Evolutionary conservation across 345 rosid species (phyloP).

Genomic region (Eucalyptus guilfoylei): DNA sequence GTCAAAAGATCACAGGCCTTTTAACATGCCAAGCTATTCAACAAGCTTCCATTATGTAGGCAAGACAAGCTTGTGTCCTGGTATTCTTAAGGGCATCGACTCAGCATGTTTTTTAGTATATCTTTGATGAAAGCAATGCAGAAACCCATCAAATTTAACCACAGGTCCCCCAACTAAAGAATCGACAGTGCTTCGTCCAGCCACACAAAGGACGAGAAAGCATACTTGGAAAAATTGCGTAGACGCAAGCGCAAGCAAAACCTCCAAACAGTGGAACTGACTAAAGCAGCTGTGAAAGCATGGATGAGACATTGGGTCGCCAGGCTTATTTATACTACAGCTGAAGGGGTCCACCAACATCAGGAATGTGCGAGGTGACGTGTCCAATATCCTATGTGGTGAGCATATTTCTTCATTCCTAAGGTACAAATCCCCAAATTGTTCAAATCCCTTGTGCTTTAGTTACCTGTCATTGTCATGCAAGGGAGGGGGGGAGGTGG

Average conservation of each 20-base stretch:
- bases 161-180: neutral
- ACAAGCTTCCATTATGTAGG: neutral
- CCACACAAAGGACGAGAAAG: neutral
- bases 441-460: neutral
- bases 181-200: neutral
- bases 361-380: neutral
- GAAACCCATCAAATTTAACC: constrained; percentile 3
- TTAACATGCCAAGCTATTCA: neutral
- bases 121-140: constrained; percentile 12
- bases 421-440: neutral
- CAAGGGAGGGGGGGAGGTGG: neutral
- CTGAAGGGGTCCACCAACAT: neutral
- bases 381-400: constrained; percentile 17
- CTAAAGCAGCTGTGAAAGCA: constrained; percentile 1
- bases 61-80: neutral
- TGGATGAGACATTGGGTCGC: neutral
- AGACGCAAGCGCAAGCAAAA: neutral
- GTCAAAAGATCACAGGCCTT: neutral
- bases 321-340: constrained; percentile 11
- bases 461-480: neutral
- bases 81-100: neutral
- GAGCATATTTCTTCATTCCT: constrained; percentile 14
- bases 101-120: neutral
- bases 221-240: neutral
- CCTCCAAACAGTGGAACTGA: neutral